Evolutionary conservation across 208 protist species (phyloP).

Genomic region (Crithidia sp.): DNA sequence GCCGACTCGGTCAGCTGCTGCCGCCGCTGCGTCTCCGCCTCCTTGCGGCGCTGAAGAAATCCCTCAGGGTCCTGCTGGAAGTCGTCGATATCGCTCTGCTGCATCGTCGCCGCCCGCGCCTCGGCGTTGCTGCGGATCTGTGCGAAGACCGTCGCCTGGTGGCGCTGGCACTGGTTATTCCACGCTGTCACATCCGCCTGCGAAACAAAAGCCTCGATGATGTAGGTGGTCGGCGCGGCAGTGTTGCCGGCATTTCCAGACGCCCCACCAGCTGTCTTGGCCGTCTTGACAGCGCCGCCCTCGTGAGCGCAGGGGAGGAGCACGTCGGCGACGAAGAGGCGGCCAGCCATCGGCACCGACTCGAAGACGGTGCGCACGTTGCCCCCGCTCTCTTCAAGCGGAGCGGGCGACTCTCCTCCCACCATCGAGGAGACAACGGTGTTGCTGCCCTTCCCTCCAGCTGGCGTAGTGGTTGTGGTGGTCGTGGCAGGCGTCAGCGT

Average conservation of each 20-base stretch:
- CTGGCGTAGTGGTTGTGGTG: not conserved
- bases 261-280: conserved; percentile 5
- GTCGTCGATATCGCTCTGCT: conserved; percentile 41
- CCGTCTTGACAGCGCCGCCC: not conserved
- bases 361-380: conserved; percentile 29
- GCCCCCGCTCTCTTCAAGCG: not conserved
- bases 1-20: conserved; percentile 23
- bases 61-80: conserved; percentile 36
- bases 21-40: conserved; percentile 38
- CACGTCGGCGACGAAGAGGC: conserved; percentile 64
- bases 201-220: conserved; percentile 66
- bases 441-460: not conserved
- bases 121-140: conserved; percentile 35
- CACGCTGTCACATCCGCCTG: conserved; percentile 45
- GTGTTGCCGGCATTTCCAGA: not conserved
- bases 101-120: conserved; percentile 24
- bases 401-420: not conserved
- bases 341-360: conserved; percentile 10
- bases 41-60: conserved; percentile 48
- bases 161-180: conserved; percentile 62
- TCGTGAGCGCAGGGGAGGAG: conserved; percentile 30
- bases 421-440: not conserved
- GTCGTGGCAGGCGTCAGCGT: not conserved
- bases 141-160: conserved; percentile 54
- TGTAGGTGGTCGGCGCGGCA: conserved; percentile 29